A percentile compares a stretch with the other conserved stretches of the same genome.
Conservation (phyloP, 2,329 filamentous ascomycete species). For the Colletotrichum navitas region DNA sequence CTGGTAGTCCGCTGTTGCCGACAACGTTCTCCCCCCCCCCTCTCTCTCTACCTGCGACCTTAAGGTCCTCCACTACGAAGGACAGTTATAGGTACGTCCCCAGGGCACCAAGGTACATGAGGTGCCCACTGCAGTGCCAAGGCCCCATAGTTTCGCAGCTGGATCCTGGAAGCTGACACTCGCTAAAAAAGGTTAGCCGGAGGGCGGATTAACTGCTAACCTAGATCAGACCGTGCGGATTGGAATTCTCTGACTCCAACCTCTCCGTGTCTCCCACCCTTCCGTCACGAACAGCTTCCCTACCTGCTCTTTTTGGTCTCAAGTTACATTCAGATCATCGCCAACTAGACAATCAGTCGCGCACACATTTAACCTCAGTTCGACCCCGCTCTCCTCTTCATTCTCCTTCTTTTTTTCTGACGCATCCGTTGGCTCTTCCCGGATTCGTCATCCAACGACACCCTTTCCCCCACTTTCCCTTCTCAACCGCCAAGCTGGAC, state of each 20-base stretch:
- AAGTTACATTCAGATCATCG: conserved; percentile 28
- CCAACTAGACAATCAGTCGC: conserved; percentile 33
- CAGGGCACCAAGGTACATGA: too few species aligned
- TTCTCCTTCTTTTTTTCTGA: conserved; percentile 45
- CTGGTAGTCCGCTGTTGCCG: neutral
- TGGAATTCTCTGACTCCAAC: conserved; percentile 46
- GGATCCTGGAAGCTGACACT: conserved; percentile 39
- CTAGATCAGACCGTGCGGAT: conserved; percentile 46
- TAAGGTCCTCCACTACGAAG: neutral
- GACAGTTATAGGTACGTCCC: neutral
- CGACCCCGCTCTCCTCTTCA: conserved; percentile 44
- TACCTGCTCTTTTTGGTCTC: conserved; percentile 18
- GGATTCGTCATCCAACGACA: conserved; percentile 30
- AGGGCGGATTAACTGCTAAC: conserved; percentile 43
- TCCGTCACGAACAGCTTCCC: conserved; percentile 18
- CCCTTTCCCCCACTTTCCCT: conserved; percentile 45
- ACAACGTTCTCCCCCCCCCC: neutral
- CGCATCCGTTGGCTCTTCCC: conserved; percentile 28
- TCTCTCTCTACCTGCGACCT: neutral
- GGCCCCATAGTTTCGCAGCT: conserved; percentile 17
- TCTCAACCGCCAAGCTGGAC: conserved; percentile 45
- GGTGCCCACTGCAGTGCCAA: too few species aligned
- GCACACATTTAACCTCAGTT: conserved; percentile 42
- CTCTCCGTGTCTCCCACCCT: conserved; percentile 39
- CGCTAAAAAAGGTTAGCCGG: conserved; percentile 39